Percentiles rank a stretch among this genome's conserved stretches.
phyloP scores from a whole-genome alignment of 2,329 filamentous ascomycete species.

The Ophiostoma quercus region DNA sequence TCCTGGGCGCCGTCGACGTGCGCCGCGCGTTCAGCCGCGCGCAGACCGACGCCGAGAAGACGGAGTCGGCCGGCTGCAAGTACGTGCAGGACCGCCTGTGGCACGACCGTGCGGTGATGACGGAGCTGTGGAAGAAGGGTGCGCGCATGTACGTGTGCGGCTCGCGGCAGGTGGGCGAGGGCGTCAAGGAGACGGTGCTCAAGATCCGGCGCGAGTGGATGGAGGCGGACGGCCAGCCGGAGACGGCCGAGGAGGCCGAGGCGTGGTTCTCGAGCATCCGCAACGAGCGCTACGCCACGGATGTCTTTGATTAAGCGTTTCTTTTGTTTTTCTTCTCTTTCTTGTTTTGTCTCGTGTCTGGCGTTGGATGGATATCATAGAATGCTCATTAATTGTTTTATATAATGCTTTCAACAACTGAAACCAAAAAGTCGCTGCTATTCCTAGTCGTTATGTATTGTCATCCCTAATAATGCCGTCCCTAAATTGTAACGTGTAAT shows the following conservation, averaged over 20 bases:
- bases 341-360: not conserved
- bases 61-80: slow-evolving; percentile 27
- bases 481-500: not conserved
- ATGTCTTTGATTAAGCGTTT: slow-evolving; percentile 51
- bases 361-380: not conserved
- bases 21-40: slow-evolving; percentile 53
- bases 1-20: slow-evolving; percentile 55
- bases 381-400: not conserved
- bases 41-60: slow-evolving; percentile 40
- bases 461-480: not conserved
- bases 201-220: slow-evolving; percentile 35
- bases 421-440: not conserved
- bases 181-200: slow-evolving; percentile 37
- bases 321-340: not conserved
- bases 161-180: slow-evolving; percentile 41
- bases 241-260: slow-evolving; percentile 38
- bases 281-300: slow-evolving; percentile 54
- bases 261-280: slow-evolving; percentile 47
- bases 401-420: not conserved
- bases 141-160: slow-evolving; percentile 60
- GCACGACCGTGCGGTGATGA: slow-evolving; percentile 38
- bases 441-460: not conserved
- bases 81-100: slow-evolving; percentile 46
- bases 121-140: slow-evolving; percentile 35
- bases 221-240: slow-evolving; percentile 31